Base-by-base conservation (phyloP, 345 rosid species). In the Draba incana region DNA sequence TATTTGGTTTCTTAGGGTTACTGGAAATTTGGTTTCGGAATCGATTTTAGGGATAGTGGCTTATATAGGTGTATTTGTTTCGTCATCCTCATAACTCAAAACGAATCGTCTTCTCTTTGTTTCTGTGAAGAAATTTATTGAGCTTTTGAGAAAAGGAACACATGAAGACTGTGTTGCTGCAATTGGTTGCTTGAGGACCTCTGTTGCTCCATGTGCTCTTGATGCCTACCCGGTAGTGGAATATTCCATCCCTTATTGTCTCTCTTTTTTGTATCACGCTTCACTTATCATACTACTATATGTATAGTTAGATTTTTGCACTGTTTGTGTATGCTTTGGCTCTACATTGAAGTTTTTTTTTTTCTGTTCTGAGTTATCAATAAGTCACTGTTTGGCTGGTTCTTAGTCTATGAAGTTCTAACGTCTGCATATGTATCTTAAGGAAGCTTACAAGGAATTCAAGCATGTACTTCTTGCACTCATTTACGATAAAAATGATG, bases 381-480 rank as follows among this genome's bases (percentile, higher is more conserved):
- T 24, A 23, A 24, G 23, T 9, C 52, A 14, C 41, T 61, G 52
- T 44, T 60, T 44, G 9, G 49, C 13, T 61, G 51, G 10, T 58
- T 42, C 39, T 52, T 39, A 1, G 38, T 64, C 39, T 55, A 39
- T 50, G 8, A 52, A 39, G 12, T 78, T 77, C 80, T 87, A 72
- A 84, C 41, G 43, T 66, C 57, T 51, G 77, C 78, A 73, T 44
- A 81, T 58, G 16, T 59, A 37, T 74, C 57, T 85, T 76, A 85
- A 90, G 98, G 98, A 93, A 88, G 95, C 98, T 33, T 93, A 93
- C 39, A 92, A 84, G 89, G 98, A 93, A 77, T 90, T 93, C 83
- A 93, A 93, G 84, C 98, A 90, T 77, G 78, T 93, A 42, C 91
- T 93, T 77, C 94, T 93, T 79, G 91, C 96, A 43, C 84, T 90